Conservation (phyloP, 306 rosid genomes). For the Rosa rugosa region DNA sequence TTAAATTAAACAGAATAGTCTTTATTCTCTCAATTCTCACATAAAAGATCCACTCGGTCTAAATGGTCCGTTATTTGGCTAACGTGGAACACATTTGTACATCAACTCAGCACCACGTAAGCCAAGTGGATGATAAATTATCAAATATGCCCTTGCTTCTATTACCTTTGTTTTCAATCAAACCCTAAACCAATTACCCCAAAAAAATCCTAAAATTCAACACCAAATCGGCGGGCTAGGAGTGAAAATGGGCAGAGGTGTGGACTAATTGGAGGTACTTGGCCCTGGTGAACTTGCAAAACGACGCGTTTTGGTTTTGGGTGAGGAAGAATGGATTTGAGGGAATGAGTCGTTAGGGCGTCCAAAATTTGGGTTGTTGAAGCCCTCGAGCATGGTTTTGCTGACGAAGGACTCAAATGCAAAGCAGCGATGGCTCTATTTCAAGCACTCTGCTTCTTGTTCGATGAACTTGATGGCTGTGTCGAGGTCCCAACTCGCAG, state of each 20-base stretch:
- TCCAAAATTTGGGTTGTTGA: slow-evolving; percentile 48
- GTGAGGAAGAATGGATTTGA: slow-evolving; percentile 34
- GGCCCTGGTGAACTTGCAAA: slow-evolving; percentile 51
- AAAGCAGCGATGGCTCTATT: slow-evolving; percentile 49
- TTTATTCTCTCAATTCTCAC: too few species aligned
- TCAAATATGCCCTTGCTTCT: too few species aligned
- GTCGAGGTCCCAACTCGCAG: slow-evolving; percentile 84
- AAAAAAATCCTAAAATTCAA: too few species aligned
- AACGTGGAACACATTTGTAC: too few species aligned
- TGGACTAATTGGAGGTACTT: slow-evolving; percentile 76
- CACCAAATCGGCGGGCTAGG: too few species aligned
- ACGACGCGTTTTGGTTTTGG: slow-evolving; percentile 54
- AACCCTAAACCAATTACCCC: too few species aligned
- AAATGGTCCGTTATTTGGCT: too few species aligned
- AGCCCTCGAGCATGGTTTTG: slow-evolving; percentile 75
- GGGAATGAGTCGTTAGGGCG: neutral
- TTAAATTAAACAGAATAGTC: too few species aligned
- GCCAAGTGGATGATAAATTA: too few species aligned
- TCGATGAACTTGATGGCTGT: slow-evolving; percentile 63
- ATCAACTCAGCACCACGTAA: too few species aligned
- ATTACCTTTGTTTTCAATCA: too few species aligned
- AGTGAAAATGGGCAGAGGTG: slow-evolving; percentile 20
- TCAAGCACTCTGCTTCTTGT: slow-evolving; percentile 51
- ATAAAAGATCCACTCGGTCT: too few species aligned
- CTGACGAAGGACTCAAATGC: slow-evolving; percentile 76